phyloP scores from a whole-genome alignment of 2,329 filamentous ascomycete species.

The Penicillium sp. region DNA sequence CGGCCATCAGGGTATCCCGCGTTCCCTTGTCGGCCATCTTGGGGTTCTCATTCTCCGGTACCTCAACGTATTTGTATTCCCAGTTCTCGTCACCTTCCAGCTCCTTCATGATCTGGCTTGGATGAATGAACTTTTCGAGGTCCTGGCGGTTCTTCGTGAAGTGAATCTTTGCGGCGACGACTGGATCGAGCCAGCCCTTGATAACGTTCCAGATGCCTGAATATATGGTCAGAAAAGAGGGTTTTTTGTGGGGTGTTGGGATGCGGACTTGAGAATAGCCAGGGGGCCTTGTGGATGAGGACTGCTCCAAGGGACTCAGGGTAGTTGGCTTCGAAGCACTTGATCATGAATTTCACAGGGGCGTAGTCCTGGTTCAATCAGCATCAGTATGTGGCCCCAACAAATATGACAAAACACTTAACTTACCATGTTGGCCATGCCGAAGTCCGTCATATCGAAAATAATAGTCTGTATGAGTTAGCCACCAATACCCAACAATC shows the following conservation, averaged over 20 bases:
- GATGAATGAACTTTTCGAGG: constrained; percentile 71
- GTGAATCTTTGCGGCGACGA: constrained; percentile 90
- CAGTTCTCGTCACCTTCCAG: constrained; percentile 84
- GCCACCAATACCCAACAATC: constrained; percentile 10
- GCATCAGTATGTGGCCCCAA: background rate
- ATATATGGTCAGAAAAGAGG: background rate
- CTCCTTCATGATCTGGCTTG: constrained; percentile 71
- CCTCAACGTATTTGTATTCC: constrained; percentile 79
- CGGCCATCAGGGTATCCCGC: constrained; percentile 61
- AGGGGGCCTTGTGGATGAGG: constrained; percentile 92
- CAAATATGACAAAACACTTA: constrained; percentile 37
- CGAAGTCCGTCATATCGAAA: constrained; percentile 95
- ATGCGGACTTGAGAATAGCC: constrained; percentile 82
- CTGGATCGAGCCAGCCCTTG: constrained; percentile 91
- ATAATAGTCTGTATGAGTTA: constrained; percentile 67
- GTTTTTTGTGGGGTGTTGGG: background rate
- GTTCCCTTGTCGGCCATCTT: constrained; percentile 66
- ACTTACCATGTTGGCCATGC: constrained; percentile 85
- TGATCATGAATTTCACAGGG: constrained; percentile 98
- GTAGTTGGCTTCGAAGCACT: constrained; percentile 98
- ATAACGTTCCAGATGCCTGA: constrained; percentile 94
- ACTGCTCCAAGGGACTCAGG: constrained; percentile 88
- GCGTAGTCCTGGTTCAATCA: constrained; percentile 73
- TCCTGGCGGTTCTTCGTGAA: constrained; percentile 83
- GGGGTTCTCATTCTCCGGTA: constrained; percentile 71